A percentile compares a stretch with the other conserved stretches of the same genome.
phyloP scores from a whole-genome alignment of 305 asterid species.

The Fraxinus ornus region DNA sequence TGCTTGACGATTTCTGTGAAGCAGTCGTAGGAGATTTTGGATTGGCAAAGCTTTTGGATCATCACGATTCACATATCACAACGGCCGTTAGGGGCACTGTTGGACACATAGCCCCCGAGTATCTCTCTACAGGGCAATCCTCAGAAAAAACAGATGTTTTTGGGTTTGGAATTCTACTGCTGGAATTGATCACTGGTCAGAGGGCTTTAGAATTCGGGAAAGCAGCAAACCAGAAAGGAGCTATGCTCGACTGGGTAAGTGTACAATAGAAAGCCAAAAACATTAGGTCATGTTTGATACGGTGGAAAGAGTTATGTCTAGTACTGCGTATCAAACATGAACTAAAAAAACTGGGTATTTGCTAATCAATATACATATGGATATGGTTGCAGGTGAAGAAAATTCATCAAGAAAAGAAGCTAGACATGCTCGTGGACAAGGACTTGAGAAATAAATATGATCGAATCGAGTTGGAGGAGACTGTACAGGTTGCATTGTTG shows the following conservation, averaged over 20 bases:
- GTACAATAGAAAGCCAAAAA: slow-evolving; percentile 1
- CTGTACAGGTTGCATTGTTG: slow-evolving; percentile 78
- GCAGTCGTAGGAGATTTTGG: slow-evolving; percentile 97
- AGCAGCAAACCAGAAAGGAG: slow-evolving; percentile 83
- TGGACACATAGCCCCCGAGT: slow-evolving; percentile 92
- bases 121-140: slow-evolving; percentile 85
- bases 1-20: slow-evolving; percentile 81
- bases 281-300: not conserved
- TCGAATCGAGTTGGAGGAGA: slow-evolving; percentile 76
- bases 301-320: not conserved
- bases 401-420: slow-evolving; percentile 81
- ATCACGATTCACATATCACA: slow-evolving; percentile 79
- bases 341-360: not conserved
- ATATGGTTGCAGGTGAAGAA: slow-evolving; percentile 61
- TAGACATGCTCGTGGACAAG: slow-evolving; percentile 73
- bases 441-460: slow-evolving; percentile 62
- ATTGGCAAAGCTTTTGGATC: slow-evolving; percentile 90
- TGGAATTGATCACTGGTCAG: slow-evolving; percentile 85
- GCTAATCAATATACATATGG: not conserved
- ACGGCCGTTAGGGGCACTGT: slow-evolving; percentile 97
- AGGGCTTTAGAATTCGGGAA: slow-evolving; percentile 94
- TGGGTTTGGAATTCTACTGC: slow-evolving; percentile 82
- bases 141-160: slow-evolving; percentile 90
- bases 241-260: slow-evolving; percentile 95
- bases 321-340: not conserved